These are phyloP conservation scores for Parastagonospora avenae DNA, from an alignment of 2,329 filamentous ascomycete genomes.

Conservation along the genomic window DNA sequence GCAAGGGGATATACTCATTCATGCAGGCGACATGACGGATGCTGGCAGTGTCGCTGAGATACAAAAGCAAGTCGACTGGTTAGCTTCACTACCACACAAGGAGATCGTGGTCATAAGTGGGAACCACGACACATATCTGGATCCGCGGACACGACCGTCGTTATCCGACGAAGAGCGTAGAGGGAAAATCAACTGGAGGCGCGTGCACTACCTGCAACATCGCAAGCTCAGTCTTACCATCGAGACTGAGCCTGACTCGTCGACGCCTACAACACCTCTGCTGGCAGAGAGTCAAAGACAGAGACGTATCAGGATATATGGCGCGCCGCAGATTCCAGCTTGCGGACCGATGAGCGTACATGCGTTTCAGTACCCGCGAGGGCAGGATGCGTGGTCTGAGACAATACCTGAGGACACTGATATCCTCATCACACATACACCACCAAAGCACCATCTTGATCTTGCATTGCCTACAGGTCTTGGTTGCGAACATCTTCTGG, in stretches of 20 bases:
- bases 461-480: conserved; percentile 63
- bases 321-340: conserved; percentile 77
- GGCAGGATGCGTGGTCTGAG: conserved; percentile 71
- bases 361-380: conserved; percentile 76
- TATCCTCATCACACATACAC: conserved; percentile 80
- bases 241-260: conserved; percentile 15
- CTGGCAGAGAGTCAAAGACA: conserved; percentile 19
- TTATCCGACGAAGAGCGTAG: conserved; percentile 58
- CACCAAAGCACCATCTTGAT: conserved; percentile 74
- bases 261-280: conserved; percentile 22
- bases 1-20: conserved; percentile 81
- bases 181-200: conserved; percentile 66
- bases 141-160: conserved; percentile 63
- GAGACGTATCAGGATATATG: conserved; percentile 73
- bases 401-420: conserved; percentile 75
- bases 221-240: conserved; percentile 65
- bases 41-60: conserved; percentile 73
- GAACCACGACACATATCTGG: conserved; percentile 89
- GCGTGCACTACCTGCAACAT: conserved; percentile 77
- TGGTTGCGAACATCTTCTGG: conserved; percentile 72
- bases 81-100: conserved; percentile 72
- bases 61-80: conserved; percentile 84
- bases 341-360: conserved; percentile 71
- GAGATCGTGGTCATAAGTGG: conserved; percentile 85
- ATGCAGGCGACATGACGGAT: conserved; percentile 84